A percentile compares a stretch with the other conserved stretches of the same genome.
Conservation (phyloP, 805 yeast species). For the Peterozyma xylosa region DNA sequence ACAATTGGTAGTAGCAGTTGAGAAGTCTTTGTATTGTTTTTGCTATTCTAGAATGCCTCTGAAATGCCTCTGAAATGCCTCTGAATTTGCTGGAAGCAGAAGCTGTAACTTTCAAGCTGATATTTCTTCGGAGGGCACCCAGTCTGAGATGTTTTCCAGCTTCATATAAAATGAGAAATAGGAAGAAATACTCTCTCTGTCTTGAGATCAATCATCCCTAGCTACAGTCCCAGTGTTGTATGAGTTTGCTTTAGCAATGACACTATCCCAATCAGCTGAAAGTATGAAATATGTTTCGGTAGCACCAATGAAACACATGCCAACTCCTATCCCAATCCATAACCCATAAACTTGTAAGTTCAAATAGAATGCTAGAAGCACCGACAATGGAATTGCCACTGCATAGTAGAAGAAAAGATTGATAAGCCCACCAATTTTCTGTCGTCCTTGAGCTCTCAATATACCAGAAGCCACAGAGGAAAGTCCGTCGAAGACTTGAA, state of each 20-base stretch:
- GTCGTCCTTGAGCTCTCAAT: slow-evolving; percentile 71
- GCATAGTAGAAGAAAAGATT: slow-evolving; percentile 67
- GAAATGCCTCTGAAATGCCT: too few relatives aligned
- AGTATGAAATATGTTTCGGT: slow-evolving; percentile 39
- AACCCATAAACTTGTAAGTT: slow-evolving; percentile 50
- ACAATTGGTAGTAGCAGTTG: too few relatives aligned
- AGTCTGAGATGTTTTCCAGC: too few relatives aligned
- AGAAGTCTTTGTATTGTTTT: too few relatives aligned
- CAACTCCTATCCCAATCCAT: slow-evolving; percentile 70
- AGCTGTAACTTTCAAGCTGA: too few relatives aligned
- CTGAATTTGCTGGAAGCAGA: too few relatives aligned
- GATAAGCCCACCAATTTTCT: slow-evolving; percentile 61
- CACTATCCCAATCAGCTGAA: slow-evolving; percentile 45
- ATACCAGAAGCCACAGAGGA: slow-evolving; percentile 69
- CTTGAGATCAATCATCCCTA: too few relatives aligned
- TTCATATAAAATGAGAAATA: too few relatives aligned
- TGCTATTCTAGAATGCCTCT: too few relatives aligned
- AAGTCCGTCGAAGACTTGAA: slow-evolving; percentile 63
- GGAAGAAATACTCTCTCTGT: too few relatives aligned
- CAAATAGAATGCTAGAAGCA: slow-evolving; percentile 43
- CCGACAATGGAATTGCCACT: slow-evolving; percentile 62
- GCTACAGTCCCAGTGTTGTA: too few relatives aligned
- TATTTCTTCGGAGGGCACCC: too few relatives aligned
- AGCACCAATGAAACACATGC: slow-evolving; percentile 46
- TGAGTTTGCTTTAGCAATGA: slow-evolving; percentile 23